Evolutionary conservation across 305 asterid species (phyloP).

Genomic region (Solanum hybrid): DNA sequence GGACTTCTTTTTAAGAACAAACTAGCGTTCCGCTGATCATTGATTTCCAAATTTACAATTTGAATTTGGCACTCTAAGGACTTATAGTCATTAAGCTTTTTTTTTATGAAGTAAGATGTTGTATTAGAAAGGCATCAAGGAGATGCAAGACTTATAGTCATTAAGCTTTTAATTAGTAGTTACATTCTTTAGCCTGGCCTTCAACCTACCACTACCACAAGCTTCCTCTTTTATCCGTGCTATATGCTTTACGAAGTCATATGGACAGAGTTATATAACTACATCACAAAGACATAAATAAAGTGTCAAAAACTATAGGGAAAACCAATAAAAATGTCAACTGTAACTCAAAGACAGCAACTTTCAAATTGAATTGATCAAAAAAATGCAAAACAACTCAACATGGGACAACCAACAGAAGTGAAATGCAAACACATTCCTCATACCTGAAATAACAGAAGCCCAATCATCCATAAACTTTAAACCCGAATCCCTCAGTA

Average conservation of each 20-base stretch:
- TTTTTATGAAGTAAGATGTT: not conserved
- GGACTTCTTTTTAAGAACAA: not conserved
- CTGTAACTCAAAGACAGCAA: not conserved
- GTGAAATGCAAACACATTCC: not conserved
- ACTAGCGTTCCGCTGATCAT: not conserved
- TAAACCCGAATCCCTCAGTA: slow-evolving; percentile 59
- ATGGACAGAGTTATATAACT: not conserved
- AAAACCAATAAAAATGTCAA: not conserved
- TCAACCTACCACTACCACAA: not conserved
- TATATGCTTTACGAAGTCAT: not conserved
- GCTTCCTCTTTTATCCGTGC: not conserved
- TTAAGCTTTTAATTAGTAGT: not conserved
- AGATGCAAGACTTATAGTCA: not conserved
- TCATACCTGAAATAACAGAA: slow-evolving; percentile 66
- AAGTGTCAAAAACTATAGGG: not conserved
- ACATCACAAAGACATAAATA: not conserved
- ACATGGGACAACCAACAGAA: not conserved
- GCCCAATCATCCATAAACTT: slow-evolving; percentile 81
- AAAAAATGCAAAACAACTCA: not conserved
- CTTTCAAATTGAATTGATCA: not conserved
- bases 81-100: not conserved
- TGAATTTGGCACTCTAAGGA: not conserved
- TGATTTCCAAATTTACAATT: not conserved
- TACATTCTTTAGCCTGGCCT: not conserved
- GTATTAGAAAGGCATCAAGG: too few species aligned